Conservation (phyloP, 2,329 filamentous ascomycete species). For the Cladophialophora exuberans region DNA sequence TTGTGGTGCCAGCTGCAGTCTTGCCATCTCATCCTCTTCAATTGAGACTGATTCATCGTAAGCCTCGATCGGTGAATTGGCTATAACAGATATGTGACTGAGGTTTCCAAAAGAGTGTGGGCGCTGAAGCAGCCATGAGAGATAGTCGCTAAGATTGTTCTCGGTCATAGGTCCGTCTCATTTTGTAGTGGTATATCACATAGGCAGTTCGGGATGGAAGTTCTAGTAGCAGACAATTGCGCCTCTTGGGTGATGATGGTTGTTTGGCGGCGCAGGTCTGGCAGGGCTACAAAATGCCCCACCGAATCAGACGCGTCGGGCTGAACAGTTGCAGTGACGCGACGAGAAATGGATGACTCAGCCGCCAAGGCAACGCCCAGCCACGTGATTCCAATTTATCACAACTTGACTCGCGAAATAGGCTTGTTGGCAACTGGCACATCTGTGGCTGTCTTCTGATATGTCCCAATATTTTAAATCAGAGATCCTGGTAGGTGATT, state of each 20-base stretch:
- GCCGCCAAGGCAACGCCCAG: not conserved
- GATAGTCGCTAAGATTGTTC: constrained; percentile 49
- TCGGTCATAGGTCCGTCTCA: constrained; percentile 49
- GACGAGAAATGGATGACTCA: not conserved
- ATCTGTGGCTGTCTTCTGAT: too few relatives aligned
- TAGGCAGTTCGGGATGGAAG: not conserved
- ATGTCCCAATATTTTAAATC: too few relatives aligned
- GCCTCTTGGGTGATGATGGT: not conserved
- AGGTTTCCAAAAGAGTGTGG: constrained; percentile 38
- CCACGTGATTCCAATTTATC: constrained; percentile 5
- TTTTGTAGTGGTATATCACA: constrained; percentile 4
- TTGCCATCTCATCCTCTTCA: constrained; percentile 44
- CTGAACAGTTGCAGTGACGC: not conserved
- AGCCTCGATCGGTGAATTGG: constrained; percentile 6
- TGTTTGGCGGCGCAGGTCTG: constrained; percentile 7
- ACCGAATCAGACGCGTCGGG: constrained; percentile 9
- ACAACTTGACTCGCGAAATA: not conserved
- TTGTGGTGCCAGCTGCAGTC: constrained; percentile 46
- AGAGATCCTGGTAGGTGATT: too few relatives aligned
- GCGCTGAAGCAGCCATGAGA: constrained; percentile 50
- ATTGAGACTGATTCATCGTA: constrained; percentile 18
- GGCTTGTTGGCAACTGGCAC: too few relatives aligned
- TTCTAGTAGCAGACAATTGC: too few relatives aligned
- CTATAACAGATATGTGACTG: constrained; percentile 25
- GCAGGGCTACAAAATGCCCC: constrained; percentile 1